Evolutionary conservation across 1,284 basidiomycete genomes (phyloP).

Genomic region (Phenoliferia sp.): DNA sequence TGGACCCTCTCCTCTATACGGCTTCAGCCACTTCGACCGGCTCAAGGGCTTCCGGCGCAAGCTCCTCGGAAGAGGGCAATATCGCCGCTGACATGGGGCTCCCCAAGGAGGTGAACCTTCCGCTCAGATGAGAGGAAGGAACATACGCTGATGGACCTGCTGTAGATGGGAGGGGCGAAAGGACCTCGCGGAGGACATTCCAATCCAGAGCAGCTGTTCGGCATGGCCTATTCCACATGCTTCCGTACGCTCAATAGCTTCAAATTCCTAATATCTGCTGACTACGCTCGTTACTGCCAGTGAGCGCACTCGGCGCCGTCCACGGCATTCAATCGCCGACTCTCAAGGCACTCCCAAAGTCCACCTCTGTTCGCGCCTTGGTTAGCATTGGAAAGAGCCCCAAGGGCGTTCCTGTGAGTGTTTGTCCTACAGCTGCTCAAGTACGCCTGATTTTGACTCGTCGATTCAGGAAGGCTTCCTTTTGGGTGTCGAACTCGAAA

Average conservation of each 20-base stretch:
- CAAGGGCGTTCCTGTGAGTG: conserved; percentile 13
- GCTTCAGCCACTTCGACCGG: conserved; percentile 14
- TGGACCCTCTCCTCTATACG: conserved; percentile 19
- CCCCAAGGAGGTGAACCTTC: conserved; percentile 19
- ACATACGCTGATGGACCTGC: neutral
- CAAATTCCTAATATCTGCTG: too few species aligned
- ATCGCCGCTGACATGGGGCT: conserved; percentile 18
- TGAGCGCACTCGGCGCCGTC: conserved; percentile 26
- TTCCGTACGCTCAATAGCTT: neutral
- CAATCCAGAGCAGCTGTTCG: conserved; percentile 31
- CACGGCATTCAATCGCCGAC: conserved; percentile 24
- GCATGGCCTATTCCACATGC: conserved; percentile 4
- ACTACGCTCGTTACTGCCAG: too few species aligned
- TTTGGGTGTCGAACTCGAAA: conserved; percentile 32
- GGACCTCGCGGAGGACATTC: neutral
- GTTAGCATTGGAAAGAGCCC: conserved; percentile 28
- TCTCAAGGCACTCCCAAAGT: conserved; percentile 25
- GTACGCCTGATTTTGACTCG: too few species aligned
- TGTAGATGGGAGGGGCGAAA: neutral
- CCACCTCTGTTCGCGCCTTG: conserved; percentile 16
- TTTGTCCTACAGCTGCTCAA: too few species aligned
- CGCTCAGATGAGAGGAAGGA: neutral
- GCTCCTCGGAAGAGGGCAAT: conserved; percentile 8
- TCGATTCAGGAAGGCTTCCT: conserved; percentile 18
- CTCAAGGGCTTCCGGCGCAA: conserved; percentile 18